Percentiles rank a stretch among this genome's conserved stretches.
These are phyloP conservation scores for Cyamopsis tetragonoloba DNA, from an alignment of 306 rosid species.

Conservation along the genomic window DNA sequence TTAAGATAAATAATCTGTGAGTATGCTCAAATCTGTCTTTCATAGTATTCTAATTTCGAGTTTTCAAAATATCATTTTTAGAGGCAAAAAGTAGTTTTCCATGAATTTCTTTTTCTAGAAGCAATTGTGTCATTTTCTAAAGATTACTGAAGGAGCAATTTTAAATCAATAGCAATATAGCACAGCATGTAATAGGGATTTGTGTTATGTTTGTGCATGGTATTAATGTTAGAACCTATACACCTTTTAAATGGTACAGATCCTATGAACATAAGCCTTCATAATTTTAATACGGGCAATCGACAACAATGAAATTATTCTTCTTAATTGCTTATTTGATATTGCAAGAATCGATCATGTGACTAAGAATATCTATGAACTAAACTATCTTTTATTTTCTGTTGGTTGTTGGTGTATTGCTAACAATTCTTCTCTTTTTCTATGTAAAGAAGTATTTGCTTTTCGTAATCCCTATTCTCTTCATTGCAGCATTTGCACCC, in stretches of 20 bases:
- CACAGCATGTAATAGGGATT: not conserved
- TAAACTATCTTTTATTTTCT: not conserved
- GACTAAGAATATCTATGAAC: not conserved
- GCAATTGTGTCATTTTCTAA: not conserved
- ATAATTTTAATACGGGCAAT: not conserved
- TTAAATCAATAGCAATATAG: not conserved
- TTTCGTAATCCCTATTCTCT: slow-evolving; percentile 3
- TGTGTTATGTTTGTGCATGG: not conserved
- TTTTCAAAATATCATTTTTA: not conserved
- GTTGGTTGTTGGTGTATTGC: slow-evolving; percentile 9
- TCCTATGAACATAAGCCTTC: not conserved
- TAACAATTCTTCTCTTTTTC: not conserved
- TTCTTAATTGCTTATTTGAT: slow-evolving; percentile 2
- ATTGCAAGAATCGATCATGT: not conserved
- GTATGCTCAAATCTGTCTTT: slow-evolving; percentile 6
- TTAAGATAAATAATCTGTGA: not conserved
- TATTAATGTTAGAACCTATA: not conserved
- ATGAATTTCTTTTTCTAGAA: not conserved
- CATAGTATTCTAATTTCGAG: not conserved
- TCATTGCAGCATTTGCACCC: slow-evolving; percentile 85
- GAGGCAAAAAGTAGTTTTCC: not conserved
- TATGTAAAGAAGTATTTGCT: not conserved
- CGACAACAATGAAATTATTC: not conserved
- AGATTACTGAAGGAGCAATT: not conserved
- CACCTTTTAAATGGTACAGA: not conserved